A percentile compares a stretch with the other conserved stretches of the same genome.
These are phyloP conservation scores for Andrographis paniculata DNA, from an alignment of 305 asterid genomes.

Conservation along the genomic window DNA sequence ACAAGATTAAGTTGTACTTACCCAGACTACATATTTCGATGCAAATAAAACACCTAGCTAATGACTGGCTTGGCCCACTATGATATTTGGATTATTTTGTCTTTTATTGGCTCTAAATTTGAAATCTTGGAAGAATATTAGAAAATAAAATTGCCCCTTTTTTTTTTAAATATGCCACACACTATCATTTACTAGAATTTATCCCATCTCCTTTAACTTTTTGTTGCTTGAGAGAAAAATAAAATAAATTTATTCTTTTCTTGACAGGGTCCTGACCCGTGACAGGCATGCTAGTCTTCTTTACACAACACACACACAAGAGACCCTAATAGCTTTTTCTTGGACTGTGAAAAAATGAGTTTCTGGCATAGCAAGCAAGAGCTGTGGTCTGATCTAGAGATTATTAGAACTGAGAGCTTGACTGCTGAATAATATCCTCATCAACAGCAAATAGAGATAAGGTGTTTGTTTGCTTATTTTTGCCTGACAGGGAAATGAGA, in stretches of 20 bases:
- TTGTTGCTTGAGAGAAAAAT: constrained; percentile 10
- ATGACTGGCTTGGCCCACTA: constrained; percentile 31
- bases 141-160: neutral
- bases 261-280: constrained; percentile 62
- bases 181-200: constrained; percentile 13
- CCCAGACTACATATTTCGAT: constrained; percentile 27
- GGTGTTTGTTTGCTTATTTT: neutral
- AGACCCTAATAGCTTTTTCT: constrained; percentile 30
- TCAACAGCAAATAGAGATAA: constrained; percentile 16
- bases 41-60: constrained; percentile 29
- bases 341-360: constrained; percentile 34
- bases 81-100: constrained; percentile 26
- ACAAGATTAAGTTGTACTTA: constrained; percentile 41
- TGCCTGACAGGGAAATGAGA: constrained; percentile 27
- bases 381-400: constrained; percentile 24
- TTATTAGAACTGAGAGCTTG: constrained; percentile 18
- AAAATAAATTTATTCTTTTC: constrained; percentile 27
- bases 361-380: constrained; percentile 30
- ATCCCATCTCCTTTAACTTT: constrained; percentile 26
- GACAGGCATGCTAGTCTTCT: constrained; percentile 75
- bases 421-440: neutral
- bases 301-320: constrained; percentile 39
- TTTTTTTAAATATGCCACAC: neutral
- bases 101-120: constrained; percentile 19
- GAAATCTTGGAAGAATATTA: constrained; percentile 17